Percentiles rank a stretch among this genome's conserved stretches.
These are phyloP conservation scores for Musa acuminata DNA, from an alignment of 176 grass and related monocot genomes.

Conservation along the genomic window DNA sequence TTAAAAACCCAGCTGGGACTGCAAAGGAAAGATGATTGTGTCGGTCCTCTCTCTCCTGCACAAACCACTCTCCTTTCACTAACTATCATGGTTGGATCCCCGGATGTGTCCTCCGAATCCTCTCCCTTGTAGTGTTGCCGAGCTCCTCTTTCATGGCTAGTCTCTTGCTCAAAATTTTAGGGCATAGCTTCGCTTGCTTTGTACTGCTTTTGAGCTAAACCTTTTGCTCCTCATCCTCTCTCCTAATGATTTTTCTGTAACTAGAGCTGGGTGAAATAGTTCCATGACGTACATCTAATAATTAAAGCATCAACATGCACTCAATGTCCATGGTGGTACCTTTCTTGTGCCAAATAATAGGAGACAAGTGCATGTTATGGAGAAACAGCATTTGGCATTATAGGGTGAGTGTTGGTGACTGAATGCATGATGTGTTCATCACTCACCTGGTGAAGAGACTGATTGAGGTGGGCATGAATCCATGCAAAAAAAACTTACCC, in stretches of 20 bases:
- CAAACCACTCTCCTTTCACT: conserved; percentile 18
- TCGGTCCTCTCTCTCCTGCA: not conserved
- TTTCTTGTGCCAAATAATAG: not conserved
- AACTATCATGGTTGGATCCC: not conserved
- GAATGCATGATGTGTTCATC: not conserved
- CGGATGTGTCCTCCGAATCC: not conserved
- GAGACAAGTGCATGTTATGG: not conserved
- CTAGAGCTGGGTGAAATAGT: not conserved
- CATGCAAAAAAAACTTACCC: too few relatives aligned
- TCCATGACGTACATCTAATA: not conserved
- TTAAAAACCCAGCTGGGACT: conserved; percentile 1
- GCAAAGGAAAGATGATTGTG: conserved; percentile 11
- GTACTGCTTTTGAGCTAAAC: not conserved
- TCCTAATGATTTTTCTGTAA: not conserved
- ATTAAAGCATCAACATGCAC: not conserved
- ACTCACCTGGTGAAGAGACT: too few relatives aligned
- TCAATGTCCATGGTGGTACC: not conserved
- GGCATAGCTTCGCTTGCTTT: not conserved
- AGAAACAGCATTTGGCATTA: not conserved
- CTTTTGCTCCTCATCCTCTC: not conserved
- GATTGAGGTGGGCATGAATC: too few relatives aligned
- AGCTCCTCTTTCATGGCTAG: too few relatives aligned
- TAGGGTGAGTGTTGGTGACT: not conserved
- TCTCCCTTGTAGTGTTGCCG: too few relatives aligned
- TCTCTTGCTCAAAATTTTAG: too few relatives aligned